Percentiles rank a stretch among this genome's conserved stretches.
phyloP scores from a whole-genome alignment of 2,329 filamentous ascomycete genomes.

The Fonsecaea multimorphosa region DNA sequence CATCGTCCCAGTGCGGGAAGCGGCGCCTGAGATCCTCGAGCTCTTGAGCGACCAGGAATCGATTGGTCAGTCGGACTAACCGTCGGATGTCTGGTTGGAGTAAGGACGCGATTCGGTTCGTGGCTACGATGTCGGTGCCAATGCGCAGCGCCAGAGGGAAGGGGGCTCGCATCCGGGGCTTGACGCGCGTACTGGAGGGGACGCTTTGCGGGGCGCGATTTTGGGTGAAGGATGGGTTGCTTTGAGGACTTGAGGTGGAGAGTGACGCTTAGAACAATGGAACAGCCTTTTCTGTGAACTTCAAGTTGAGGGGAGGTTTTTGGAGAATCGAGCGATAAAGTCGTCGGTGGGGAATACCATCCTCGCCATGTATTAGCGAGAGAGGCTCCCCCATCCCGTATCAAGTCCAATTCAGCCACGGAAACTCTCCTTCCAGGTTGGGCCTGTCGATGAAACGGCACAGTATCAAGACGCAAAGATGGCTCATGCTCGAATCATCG shows the following conservation, averaged over 20 bases:
- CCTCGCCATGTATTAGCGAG: too few relatives aligned
- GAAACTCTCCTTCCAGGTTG: background rate
- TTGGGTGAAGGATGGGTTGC: background rate
- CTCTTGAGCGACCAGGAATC: slow-evolving; percentile 51
- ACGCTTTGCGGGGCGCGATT: background rate
- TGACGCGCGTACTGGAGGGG: background rate
- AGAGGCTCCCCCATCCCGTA: background rate
- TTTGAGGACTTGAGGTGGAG: background rate
- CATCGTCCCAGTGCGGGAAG: slow-evolving; percentile 37
- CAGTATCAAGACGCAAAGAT: background rate
- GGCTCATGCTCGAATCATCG: background rate
- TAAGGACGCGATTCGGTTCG: slow-evolving; percentile 68
- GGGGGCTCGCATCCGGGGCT: slow-evolving; percentile 24
- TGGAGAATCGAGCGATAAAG: too few relatives aligned
- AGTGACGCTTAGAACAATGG: background rate
- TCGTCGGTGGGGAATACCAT: background rate
- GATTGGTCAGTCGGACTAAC: slow-evolving; percentile 47
- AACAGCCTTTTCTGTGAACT: too few relatives aligned
- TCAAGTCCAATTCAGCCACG: background rate
- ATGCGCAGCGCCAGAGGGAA: slow-evolving; percentile 73
- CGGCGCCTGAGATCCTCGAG: slow-evolving; percentile 47
- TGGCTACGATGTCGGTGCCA: slow-evolving; percentile 79
- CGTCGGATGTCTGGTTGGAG: slow-evolving; percentile 48
- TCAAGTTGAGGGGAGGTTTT: too few relatives aligned
- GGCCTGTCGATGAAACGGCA: background rate